Conservation (phyloP, 2,329 filamentous ascomycete genomes). For the Ascochyta rabiei region DNA sequence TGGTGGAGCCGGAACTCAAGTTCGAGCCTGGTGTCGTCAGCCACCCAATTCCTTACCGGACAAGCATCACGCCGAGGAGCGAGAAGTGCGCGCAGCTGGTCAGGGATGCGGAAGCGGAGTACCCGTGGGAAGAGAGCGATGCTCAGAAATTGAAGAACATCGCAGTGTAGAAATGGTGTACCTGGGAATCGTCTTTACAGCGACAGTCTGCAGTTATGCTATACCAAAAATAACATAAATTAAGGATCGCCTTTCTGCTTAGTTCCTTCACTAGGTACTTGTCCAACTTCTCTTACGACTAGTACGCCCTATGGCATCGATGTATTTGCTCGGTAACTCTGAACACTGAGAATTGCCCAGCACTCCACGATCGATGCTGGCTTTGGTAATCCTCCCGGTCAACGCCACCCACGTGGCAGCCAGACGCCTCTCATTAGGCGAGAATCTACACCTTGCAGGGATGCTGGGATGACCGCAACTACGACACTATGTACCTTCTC, state of each 20-base stretch:
- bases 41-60: slow-evolving; percentile 48
- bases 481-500: too few relatives aligned
- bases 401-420: slow-evolving; percentile 1
- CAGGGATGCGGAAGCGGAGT: slow-evolving; percentile 38
- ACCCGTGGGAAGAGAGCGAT: slow-evolving; percentile 52
- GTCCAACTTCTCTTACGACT: too few relatives aligned
- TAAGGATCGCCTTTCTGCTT: too few relatives aligned
- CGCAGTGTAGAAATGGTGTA: background rate
- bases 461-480: background rate
- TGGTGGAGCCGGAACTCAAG: slow-evolving; percentile 44
- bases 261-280: too few relatives aligned
- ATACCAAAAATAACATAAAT: too few relatives aligned
- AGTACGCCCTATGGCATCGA: too few relatives aligned
- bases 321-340: too few relatives aligned
- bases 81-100: slow-evolving; percentile 44
- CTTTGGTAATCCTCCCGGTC: background rate
- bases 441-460: slow-evolving; percentile 7
- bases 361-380: background rate
- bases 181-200: too few relatives aligned
- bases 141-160: slow-evolving; percentile 31
- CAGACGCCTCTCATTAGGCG: slow-evolving; percentile 12
- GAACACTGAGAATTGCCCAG: too few relatives aligned
- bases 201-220: too few relatives aligned
- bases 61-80: slow-evolving; percentile 45
- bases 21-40: slow-evolving; percentile 48